Evolutionary conservation across 2,329 filamentous ascomycete genomes (phyloP), one percentile per base, ranked within the genome.

Genomic region (Ceratocystis variospora): DNA sequence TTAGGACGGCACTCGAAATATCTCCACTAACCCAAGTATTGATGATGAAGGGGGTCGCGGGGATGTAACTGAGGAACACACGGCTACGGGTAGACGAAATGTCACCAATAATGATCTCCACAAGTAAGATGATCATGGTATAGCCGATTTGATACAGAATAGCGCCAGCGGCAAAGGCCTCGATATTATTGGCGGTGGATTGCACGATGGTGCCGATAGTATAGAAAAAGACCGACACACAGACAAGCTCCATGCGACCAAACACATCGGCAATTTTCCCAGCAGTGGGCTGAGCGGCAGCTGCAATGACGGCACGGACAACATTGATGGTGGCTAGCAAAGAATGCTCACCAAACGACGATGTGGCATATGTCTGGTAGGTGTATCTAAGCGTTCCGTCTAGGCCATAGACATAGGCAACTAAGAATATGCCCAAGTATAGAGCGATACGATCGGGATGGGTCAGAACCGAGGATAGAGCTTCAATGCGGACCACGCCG

Each of bases 11-110:
- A 2, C 71, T 67, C 2, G 81, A 77, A 55, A 87, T 74, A 70
- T 86, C 77, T 31, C 84, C 84, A 69, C 80, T 81, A 3, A 86
- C 78, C 84, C 85, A 87, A 1, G 84, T 83, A 74, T 86, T 86
- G 74, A 84, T 81, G 70, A 86, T 76, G 73, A 84, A 86, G 0
- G 83, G 83, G 5, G 78, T 71, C 1, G 81, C 80, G 1, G 83
- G 83, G 68, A 87, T 77, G 71, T 85, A 87, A 61, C 81, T 85
- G 76, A 86, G 87, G 70, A 87, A 76, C 7, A 87, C 76, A 71
- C 85, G 83, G 10, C 82, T 78, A 15, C 83, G 80, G 5, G 83
- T 80, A 1, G 85, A 87, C 1, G 84, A 86, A 31, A 84, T 78
- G 70, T 88, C 85, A 57, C 79, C 84, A 59, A 87, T 76, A 68